These are phyloP conservation scores for Taiwanofungus camphoratus DNA, from an alignment of 1,284 basidiomycete species.

Conservation along the genomic window DNA sequence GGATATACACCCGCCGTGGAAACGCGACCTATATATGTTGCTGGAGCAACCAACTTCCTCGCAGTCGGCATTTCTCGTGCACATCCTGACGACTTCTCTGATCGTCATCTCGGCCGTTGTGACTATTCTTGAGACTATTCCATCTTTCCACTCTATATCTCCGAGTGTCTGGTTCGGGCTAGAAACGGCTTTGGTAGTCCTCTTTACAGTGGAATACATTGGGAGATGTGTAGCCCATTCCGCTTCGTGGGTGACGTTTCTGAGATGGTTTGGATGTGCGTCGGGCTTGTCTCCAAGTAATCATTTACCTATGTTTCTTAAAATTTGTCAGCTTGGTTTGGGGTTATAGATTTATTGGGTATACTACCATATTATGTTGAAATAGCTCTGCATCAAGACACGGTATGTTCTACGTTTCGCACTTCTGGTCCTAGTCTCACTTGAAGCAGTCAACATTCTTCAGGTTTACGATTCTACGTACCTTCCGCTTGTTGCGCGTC, in stretches of 20 bases:
- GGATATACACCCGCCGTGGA: constrained; percentile 40
- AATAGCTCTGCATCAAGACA: constrained; percentile 78
- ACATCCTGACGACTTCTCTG: constrained; percentile 56
- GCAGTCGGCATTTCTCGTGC: constrained; percentile 56
- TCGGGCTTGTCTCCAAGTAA: constrained; percentile 16
- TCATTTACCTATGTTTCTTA: not conserved
- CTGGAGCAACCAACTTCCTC: constrained; percentile 69
- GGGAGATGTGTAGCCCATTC: constrained; percentile 63
- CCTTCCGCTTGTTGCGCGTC: constrained; percentile 79
- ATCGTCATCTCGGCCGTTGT: constrained; percentile 72
- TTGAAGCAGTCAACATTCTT: constrained; percentile 66
- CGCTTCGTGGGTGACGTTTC: constrained; percentile 50
- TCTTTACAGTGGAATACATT: constrained; percentile 80
- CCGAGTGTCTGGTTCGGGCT: constrained; percentile 78
- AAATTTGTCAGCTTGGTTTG: constrained; percentile 64
- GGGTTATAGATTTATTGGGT: constrained; percentile 77
- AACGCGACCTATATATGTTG: constrained; percentile 51
- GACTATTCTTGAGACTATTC: constrained; percentile 82
- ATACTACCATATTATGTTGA: constrained; percentile 87
- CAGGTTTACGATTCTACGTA: constrained; percentile 81
- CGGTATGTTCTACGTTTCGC: constrained; percentile 42
- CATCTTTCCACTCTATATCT: constrained; percentile 68
- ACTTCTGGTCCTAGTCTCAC: constrained; percentile 1
- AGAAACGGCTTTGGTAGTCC: constrained; percentile 69
- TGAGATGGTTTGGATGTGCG: constrained; percentile 66